These are phyloP conservation scores for Aspergillus melleus DNA, from an alignment of 2,329 filamentous ascomycete species.

Conservation along the genomic window DNA sequence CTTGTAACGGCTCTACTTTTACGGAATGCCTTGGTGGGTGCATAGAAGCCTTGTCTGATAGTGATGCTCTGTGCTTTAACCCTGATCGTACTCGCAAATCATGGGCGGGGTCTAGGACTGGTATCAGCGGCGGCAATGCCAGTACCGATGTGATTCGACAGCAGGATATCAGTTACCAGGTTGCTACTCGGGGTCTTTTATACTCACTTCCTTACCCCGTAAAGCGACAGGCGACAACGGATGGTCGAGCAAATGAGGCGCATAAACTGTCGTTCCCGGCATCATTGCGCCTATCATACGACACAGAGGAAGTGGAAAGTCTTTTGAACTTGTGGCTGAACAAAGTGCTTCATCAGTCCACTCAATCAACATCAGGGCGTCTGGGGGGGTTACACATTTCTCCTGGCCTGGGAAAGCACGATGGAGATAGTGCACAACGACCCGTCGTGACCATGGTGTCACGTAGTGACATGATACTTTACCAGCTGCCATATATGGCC, in stretches of 20 bases:
- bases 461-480: conserved; percentile 58
- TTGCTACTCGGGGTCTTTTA: conserved; percentile 80
- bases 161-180: conserved; percentile 91
- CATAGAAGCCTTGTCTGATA: conserved; percentile 81
- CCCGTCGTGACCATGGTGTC: conserved; percentile 33
- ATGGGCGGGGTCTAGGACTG: conserved; percentile 56
- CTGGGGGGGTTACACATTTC: not conserved
- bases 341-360: conserved; percentile 35
- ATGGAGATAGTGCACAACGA: not conserved
- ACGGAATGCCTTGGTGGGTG: conserved; percentile 82
- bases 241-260: conserved; percentile 54
- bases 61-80: conserved; percentile 78
- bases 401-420: not conserved
- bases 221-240: conserved; percentile 54
- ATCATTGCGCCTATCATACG: conserved; percentile 78
- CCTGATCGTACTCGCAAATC: conserved; percentile 27
- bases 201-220: conserved; percentile 86
- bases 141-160: conserved; percentile 72
- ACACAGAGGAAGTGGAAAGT: conserved; percentile 77
- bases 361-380: conserved; percentile 31
- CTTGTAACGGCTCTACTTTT: conserved; percentile 67
- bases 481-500: conserved; percentile 82
- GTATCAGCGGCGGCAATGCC: conserved; percentile 52
- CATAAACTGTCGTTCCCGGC: conserved; percentile 92
- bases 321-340: conserved; percentile 53